Conservation (phyloP, 2,329 filamentous ascomycete species). For the Kalaharituber pfeilii region DNA sequence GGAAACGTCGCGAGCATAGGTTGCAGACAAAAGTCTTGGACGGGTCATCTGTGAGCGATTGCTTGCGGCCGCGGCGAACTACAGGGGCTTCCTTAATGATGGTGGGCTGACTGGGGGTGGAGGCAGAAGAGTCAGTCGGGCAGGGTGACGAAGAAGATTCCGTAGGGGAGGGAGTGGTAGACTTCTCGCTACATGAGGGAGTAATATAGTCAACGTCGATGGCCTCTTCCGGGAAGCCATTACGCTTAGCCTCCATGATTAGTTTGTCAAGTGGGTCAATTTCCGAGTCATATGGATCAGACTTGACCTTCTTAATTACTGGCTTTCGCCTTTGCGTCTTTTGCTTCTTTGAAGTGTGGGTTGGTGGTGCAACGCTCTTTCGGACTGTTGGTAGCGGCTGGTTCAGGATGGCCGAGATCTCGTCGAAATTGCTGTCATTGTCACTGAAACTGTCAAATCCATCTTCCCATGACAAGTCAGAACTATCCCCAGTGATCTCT, state of each 20-base stretch:
- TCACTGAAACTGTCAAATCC: conserved; percentile 13
- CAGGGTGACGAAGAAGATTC: neutral
- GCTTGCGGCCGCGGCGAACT: conserved; percentile 91
- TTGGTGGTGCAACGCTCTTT: conserved; percentile 4
- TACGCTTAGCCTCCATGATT: neutral
- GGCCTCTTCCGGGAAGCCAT: neutral
- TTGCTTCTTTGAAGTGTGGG: conserved; percentile 13
- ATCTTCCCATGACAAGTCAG: neutral
- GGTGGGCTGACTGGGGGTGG: conserved; percentile 1
- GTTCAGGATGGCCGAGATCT: conserved; percentile 2
- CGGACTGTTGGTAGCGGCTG: neutral
- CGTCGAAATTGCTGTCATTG: conserved; percentile 16
- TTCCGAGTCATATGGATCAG: conserved; percentile 15
- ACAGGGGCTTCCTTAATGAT: conserved; percentile 32
- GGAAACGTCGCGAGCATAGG: conserved; percentile 90
- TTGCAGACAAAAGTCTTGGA: conserved; percentile 98
- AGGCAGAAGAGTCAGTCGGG: neutral
- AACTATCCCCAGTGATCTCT: neutral
- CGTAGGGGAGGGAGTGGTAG: neutral
- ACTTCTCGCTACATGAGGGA: neutral
- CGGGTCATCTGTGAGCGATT: conserved; percentile 91
- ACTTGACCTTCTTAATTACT: conserved; percentile 12
- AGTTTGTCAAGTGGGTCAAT: conserved; percentile 16
- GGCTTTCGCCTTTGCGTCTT: conserved; percentile 10
- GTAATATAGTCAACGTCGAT: neutral